Evolutionary conservation across 2,329 filamentous ascomycete genomes (phyloP).

Genomic region (Pseudogymnoascus sp.): DNA sequence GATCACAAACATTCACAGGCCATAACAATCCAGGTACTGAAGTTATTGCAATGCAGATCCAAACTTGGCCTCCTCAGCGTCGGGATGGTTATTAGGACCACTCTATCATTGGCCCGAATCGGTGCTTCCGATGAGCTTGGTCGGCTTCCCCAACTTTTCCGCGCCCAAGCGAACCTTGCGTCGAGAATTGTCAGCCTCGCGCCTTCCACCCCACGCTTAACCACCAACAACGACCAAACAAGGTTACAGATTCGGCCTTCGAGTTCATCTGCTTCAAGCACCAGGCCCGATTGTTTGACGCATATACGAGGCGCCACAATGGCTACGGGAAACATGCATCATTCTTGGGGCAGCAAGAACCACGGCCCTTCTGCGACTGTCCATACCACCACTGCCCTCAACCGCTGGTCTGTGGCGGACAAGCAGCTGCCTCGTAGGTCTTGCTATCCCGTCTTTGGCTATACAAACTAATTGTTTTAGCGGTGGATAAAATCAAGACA

Average conservation of each 20-base stretch:
- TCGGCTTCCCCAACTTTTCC: background rate
- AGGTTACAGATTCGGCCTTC: background rate
- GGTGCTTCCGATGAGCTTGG: background rate
- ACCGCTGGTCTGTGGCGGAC: conserved; percentile 74
- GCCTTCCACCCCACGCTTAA: background rate
- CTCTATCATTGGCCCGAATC: background rate
- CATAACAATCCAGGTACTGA: background rate
- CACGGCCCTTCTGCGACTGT: conserved; percentile 11
- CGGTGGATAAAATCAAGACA: conserved; percentile 60
- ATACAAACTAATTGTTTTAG: conserved; percentile 28
- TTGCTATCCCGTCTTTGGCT: background rate
- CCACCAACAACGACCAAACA: background rate
- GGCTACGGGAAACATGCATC: background rate
- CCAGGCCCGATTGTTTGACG: background rate
- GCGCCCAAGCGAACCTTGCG: background rate
- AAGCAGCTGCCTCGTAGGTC: conserved; percentile 59
- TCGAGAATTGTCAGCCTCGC: conserved; percentile 1
- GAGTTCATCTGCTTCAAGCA: background rate
- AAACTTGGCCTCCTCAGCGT: background rate
- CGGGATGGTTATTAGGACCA: background rate
- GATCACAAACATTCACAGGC: background rate
- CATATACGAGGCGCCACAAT: background rate
- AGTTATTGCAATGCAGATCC: background rate
- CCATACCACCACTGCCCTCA: conserved; percentile 63
- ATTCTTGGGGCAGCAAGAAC: conserved; percentile 12